A percentile compares a stretch with the other conserved stretches of the same genome.
These are phyloP conservation scores for Tolypocladium album DNA, from an alignment of 2,329 filamentous ascomycete species.

Conservation along the genomic window DNA sequence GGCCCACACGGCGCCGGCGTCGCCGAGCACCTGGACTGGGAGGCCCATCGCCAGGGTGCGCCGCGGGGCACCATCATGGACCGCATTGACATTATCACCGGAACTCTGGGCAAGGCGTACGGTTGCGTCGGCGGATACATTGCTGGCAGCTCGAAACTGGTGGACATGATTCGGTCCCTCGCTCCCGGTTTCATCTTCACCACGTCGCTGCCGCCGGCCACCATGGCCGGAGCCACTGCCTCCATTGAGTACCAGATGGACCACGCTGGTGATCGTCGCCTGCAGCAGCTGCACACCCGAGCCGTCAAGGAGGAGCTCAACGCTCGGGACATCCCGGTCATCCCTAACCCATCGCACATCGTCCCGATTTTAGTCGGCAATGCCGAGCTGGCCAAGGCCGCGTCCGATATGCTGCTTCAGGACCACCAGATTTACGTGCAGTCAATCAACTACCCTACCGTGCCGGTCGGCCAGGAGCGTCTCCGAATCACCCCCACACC, in stretches of 20 bases:
- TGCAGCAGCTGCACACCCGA: conserved; percentile 94
- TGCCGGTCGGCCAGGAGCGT: conserved; percentile 94
- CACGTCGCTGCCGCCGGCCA: conserved; percentile 87
- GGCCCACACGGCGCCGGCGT: conserved; percentile 92
- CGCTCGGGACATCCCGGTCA: conserved; percentile 81
- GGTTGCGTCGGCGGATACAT: conserved; percentile 98
- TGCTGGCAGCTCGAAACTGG: conserved; percentile 73
- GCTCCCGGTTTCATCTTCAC: conserved; percentile 99
- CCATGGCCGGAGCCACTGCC: conserved; percentile 86
- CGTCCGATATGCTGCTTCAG: conserved; percentile 82
- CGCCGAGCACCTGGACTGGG: conserved; percentile 92
- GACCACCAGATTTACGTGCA: conserved; percentile 95
- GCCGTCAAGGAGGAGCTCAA: conserved; percentile 80
- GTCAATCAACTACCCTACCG: conserved; percentile 97
- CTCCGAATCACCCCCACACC: conserved; percentile 94
- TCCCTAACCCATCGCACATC: conserved; percentile 96
- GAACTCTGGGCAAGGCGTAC: conserved; percentile 94
- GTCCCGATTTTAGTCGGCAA: conserved; percentile 89
- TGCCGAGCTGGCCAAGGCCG: conserved; percentile 82
- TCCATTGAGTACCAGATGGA: conserved; percentile 91
- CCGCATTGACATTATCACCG: conserved; percentile 94
- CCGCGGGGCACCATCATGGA: conserved; percentile 84
- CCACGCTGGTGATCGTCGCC: conserved; percentile 73
- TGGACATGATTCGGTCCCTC: conserved; percentile 88
- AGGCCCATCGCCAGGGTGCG: conserved; percentile 65